Base-by-base conservation (phyloP, 2,329 filamentous ascomycete species). In the Xylariales sp. region DNA sequence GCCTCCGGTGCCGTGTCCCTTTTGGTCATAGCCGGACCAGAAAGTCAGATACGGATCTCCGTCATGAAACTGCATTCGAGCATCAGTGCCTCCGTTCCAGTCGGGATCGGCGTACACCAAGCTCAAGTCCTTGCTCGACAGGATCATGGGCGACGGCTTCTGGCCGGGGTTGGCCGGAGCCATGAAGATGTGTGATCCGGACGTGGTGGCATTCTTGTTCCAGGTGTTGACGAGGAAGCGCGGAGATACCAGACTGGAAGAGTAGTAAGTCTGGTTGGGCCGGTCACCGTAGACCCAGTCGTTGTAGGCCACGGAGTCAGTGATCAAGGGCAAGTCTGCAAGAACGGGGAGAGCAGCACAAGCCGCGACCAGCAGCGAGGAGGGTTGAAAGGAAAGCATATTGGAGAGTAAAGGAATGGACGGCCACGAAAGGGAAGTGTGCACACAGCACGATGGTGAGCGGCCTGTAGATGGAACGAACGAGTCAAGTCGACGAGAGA, bases 31-130 rank as follows among this genome's bases (percentile, higher is more conserved):
- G 8, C 75, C 77, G 23, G 77, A 74, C 79, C 79, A 81, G 61
- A 81, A 81, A 6, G 78, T 78, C n/a, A 81, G 63, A 61, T 80
- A 78, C 1, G 73, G 68, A 6, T 62, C 73, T 12, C 78, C 77
- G 43, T 78, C 73, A 64, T 79, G 73, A 5, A 66, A 67, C 62
- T 80, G 78, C 14, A 78, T 74, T 43, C 76, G 54, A 4, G 68
- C 53, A n/a, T 71, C 67, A 12, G 64, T 73, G 12, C 68, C 70
- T 10, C 67, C 71, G 41, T 70, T 61, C 65, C 72, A 75, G 9
- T 30, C 49, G 52, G 70, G 66, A 57, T 74, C 72, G 3, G 68
- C 69, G 57, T 75, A 77, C 0, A 77, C 75, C 12, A 76, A 65
- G 43, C 74, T 75, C 58, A 74, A 60, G 18, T 76, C 75, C 5